Evolutionary conservation across 2,329 filamentous ascomycete genomes (phyloP).

Genomic region (Coleophoma cylindrospora): DNA sequence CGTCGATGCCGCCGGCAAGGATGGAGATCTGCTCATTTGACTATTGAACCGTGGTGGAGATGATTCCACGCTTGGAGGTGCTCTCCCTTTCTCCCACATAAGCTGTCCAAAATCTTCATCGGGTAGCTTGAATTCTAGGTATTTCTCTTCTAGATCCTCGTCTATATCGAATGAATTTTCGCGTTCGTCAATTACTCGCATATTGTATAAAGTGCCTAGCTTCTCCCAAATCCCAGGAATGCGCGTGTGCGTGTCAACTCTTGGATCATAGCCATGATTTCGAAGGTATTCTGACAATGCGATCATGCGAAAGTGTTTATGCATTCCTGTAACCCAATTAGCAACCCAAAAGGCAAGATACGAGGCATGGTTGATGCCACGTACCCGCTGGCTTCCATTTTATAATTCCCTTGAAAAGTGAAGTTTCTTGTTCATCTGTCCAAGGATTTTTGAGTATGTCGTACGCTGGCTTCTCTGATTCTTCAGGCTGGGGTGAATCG

Average conservation of each 20-base stretch:
- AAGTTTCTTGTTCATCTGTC: slow-evolving; percentile 94
- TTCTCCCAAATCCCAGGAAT: slow-evolving; percentile 93
- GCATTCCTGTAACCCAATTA: slow-evolving; percentile 58
- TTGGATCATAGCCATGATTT: slow-evolving; percentile 73
- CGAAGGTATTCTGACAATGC: slow-evolving; percentile 76
- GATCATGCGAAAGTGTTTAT: slow-evolving; percentile 91
- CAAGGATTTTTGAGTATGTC: slow-evolving; percentile 66
- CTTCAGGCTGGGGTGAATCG: slow-evolving; percentile 40
- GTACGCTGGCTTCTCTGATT: slow-evolving; percentile 31
- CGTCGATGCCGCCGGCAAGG: slow-evolving; percentile 6
- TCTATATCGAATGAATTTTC: slow-evolving; percentile 50
- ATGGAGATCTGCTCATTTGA: slow-evolving; percentile 12
- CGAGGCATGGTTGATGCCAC: too few relatives aligned
- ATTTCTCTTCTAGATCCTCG: slow-evolving; percentile 52
- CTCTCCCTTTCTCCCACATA: slow-evolving; percentile 21
- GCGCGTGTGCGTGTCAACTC: slow-evolving; percentile 70
- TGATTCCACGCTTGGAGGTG: slow-evolving; percentile 27
- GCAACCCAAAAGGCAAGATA: background rate
- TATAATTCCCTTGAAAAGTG: slow-evolving; percentile 88
- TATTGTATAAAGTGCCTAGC: slow-evolving; percentile 75
- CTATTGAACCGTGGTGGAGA: slow-evolving; percentile 21
- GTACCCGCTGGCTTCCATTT: slow-evolving; percentile 92
- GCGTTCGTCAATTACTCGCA: slow-evolving; percentile 80
- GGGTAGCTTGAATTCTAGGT: slow-evolving; percentile 63
- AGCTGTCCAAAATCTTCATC: slow-evolving; percentile 28